Evolutionary conservation across 352 stramenopile genomes (phyloP).

Genomic region (Phytophthora idaei): DNA sequence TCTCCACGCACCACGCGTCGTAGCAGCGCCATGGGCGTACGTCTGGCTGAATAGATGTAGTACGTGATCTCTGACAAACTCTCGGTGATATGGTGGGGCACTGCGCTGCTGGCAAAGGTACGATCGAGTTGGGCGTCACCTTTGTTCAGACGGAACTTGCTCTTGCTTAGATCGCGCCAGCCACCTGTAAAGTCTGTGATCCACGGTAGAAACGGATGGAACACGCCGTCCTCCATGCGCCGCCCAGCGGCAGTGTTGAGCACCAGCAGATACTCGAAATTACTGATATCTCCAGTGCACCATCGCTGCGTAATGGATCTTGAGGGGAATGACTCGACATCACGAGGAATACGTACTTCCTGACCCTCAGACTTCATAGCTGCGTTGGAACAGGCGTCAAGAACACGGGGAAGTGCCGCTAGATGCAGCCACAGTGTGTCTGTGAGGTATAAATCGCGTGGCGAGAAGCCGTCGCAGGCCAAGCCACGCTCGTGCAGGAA

Average conservation of each 20-base stretch:
- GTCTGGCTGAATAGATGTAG: constrained; percentile 95
- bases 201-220: constrained; percentile 96
- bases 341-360: constrained; percentile 11
- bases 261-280: constrained; percentile 94
- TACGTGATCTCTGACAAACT: constrained; percentile 96
- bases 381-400: constrained; percentile 9
- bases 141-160: constrained; percentile 96
- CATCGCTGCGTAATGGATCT: constrained; percentile 86
- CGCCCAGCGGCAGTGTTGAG: constrained; percentile 92
- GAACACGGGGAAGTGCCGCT: constrained; percentile 37
- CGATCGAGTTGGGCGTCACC: constrained; percentile 93
- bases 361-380: background rate
- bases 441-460: constrained; percentile 49
- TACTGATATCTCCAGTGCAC: constrained; percentile 88
- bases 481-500: constrained; percentile 54
- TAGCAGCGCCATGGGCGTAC: constrained; percentile 88
- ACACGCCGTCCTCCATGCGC: constrained; percentile 71
- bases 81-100: constrained; percentile 95
- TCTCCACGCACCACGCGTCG: constrained; percentile 88
- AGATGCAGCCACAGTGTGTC: constrained; percentile 63
- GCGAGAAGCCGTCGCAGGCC: constrained; percentile 47
- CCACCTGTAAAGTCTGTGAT: constrained; percentile 92
- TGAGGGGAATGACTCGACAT: constrained; percentile 22
- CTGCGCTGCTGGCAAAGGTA: constrained; percentile 85
- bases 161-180: constrained; percentile 91